Evolutionary conservation across 1,284 basidiomycete species (phyloP), one percentile per base, ranked within the genome.

Genomic region (Heterobasidion annosum): DNA sequence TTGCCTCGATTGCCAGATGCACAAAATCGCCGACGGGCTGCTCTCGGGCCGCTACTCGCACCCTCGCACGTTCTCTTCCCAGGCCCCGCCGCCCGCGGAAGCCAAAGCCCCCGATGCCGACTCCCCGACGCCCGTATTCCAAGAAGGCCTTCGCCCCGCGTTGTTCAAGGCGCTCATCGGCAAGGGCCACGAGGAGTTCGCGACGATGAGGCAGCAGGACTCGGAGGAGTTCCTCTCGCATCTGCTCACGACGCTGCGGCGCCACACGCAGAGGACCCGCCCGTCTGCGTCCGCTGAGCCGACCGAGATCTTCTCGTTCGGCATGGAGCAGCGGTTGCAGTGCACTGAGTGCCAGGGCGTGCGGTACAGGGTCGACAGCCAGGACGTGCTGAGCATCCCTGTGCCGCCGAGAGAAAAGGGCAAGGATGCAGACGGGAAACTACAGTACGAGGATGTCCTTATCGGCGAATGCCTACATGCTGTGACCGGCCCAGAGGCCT

Each of bases 201-300:
- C 91, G 34, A 98, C 94, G 16, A 98, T 98, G 95, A 81, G 84
- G 47, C 95, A 99, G 70, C 96, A 99, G 68, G 96, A 99, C 65
- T 85, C 95, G 1, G 94, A 98, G 65, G 96, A 99, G 70, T 99
- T 99, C 72, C 78, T 99, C 57, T 79, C 83, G 53, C 83, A 96
- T 68, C 71, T 98, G 8, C 64, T 98, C 52, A 82, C 80, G 3
- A 75, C 81, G 15, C 70, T 97, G 13, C 76, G 91, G 51, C 71
- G 83, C 59, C 78, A 89, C 62, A 72, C 81, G 48, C 82, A 85
- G 64, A 79, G 78, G 12, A 59, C 55, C 6, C 34, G 49, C 25
- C 52, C 54, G 35, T 25, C 58, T 62, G 53, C 53, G 15, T 72
- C 68, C 42, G 51, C 58, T 57, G 83, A 91, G 57, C 82, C 93